Evolutionary conservation across 108 stramenopile species (phyloP).

Genomic region (Fistulifera solaris): DNA sequence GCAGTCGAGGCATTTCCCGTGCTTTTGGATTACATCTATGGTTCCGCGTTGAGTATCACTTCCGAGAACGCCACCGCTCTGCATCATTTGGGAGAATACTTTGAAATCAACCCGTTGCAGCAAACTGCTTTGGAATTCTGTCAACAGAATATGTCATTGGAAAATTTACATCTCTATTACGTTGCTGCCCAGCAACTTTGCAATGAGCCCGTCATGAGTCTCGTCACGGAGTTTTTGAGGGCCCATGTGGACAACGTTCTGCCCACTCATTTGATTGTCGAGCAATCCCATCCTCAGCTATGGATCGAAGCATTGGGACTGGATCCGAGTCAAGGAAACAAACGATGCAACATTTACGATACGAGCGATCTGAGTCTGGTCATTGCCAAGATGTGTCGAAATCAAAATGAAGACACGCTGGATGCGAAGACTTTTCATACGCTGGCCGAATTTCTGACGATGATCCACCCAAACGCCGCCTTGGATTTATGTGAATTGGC

Average conservation of each 20-base stretch:
- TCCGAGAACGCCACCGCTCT: slow-evolving; percentile 1
- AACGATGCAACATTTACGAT: background rate
- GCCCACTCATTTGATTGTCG: background rate
- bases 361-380: too few species aligned
- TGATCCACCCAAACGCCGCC: background rate
- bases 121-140: background rate
- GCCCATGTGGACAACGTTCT: background rate
- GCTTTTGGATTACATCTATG: slow-evolving; percentile 25
- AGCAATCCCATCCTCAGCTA: background rate
- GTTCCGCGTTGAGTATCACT: background rate
- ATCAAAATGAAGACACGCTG: background rate
- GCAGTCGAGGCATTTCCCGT: slow-evolving; percentile 25
- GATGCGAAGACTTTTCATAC: background rate
- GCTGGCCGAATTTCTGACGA: background rate
- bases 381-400: background rate
- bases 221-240: background rate
- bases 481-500: slow-evolving; percentile 2
- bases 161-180: background rate
- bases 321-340: background rate
- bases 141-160: slow-evolving; percentile 1
- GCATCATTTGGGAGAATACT: slow-evolving; percentile 1
- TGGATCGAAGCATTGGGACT: background rate
- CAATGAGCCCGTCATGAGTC: background rate
- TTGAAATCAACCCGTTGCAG: background rate
- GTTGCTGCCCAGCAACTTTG: background rate